Percentiles rank a stretch among this genome's conserved stretches.
Conservation (phyloP, 2,329 filamentous ascomycete species). For the Penicillium sp. region DNA sequence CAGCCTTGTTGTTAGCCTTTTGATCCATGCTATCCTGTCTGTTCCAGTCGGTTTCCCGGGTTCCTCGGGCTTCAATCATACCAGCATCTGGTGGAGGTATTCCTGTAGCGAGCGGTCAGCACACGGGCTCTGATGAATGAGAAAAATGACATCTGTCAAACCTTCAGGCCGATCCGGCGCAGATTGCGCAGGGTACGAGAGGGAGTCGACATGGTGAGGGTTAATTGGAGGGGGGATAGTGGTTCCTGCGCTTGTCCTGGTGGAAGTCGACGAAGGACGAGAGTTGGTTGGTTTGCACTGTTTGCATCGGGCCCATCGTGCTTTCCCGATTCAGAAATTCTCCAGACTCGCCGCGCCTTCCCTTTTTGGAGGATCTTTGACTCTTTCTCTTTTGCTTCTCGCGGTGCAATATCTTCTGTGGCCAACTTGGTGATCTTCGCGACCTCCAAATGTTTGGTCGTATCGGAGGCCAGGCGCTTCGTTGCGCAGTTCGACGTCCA, state of each 20-base stretch:
- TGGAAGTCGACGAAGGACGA: constrained; percentile 16
- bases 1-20: constrained; percentile 27
- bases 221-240: constrained; percentile 18
- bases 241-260: neutral
- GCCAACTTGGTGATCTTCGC: too few species aligned
- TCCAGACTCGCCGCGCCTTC: neutral
- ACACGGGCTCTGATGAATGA: constrained; percentile 9
- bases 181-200: constrained; percentile 84
- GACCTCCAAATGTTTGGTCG: constrained; percentile 44
- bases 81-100: constrained; percentile 92
- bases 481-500: constrained; percentile 37
- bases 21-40: constrained; percentile 7
- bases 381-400: neutral
- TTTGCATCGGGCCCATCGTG: constrained; percentile 34
- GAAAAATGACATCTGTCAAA: too few species aligned
- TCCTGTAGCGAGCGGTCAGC: constrained; percentile 65
- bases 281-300: constrained; percentile 38
- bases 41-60: constrained; percentile 5
- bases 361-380: neutral
- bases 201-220: constrained; percentile 82
- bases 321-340: constrained; percentile 30
- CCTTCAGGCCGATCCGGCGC: constrained; percentile 86
- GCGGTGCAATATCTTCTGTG: too few species aligned
- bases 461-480: constrained; percentile 43
- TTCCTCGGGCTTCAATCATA: constrained; percentile 46